Base-by-base conservation (phyloP, 2,329 filamentous ascomycete species). In the Davidsoniella eucalypti region DNA sequence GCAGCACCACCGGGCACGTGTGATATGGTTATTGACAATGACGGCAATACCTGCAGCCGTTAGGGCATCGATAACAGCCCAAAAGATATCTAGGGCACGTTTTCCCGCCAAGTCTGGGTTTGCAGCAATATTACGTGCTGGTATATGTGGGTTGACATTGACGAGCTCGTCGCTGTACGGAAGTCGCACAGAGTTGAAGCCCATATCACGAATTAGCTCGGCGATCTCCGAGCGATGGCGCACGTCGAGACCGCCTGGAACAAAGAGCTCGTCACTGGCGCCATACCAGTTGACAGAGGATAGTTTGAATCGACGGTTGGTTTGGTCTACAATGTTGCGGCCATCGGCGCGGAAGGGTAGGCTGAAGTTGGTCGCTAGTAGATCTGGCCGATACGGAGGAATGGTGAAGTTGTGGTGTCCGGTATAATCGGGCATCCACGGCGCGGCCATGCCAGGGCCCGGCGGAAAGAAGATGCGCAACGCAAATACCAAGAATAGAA, bases 141-240 rank as follows among this genome's bases (percentile, higher is more conserved):
- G 63, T 17, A 71, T 63, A 44, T 82, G 66, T 21, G 67, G 58
- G 57, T 83, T 81, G 18, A 64, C 58, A 29, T 71, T 68, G 47
- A 84, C 78, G 64, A 83, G 68, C 64, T 84, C 79, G 62, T 84
- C 80, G 16, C 76, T 71, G 63, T 84, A 84, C 2, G 80, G 80
- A 44, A 84, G 63, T 2, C 80, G 70, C 44, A 84, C 80, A 58
- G 78, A 81, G 65, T 84, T 84, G 69, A 84, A 84, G 12, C 80
- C 80, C 50, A 84, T 65, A 8, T 60, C 59, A 49, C 72, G 70
- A 59, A 84, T 80, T 14, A 73, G 74, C 54, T 64, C 58, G 3
- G 78, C 76, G 55, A 84, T 82, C 17, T 69, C 67, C 51, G 65
- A 66, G 37, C 80, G 76, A 62, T 83, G 77, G 57, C 72, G 70